Base-by-base conservation (phyloP, 805 yeast species). In the Saccharomycodes ludwigii region DNA sequence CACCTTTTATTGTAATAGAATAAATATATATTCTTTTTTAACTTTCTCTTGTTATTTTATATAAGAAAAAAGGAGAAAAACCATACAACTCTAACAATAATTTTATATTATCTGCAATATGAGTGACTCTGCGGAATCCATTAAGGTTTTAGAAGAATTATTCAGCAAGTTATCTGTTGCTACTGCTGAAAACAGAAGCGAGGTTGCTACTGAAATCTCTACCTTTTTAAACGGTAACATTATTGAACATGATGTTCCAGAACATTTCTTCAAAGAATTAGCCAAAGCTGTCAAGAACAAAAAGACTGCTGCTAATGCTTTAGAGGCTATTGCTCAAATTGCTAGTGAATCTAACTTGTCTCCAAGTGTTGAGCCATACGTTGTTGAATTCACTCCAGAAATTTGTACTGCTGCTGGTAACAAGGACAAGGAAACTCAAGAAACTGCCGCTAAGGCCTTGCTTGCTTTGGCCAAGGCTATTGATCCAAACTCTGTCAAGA, bases 201-300 rank as follows among this genome's bases (percentile, higher is more conserved):
- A 72, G 57, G 86, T 93, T 59, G 91, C 95, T 56, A 61, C 79
- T 52, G 83, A 82, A 59, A 82, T 91, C 52, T 74, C 97, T 45
- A 72, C 91, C 41, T 86, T 91, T 72, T 73, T 91, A 64, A 88
- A 88, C 67, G 93, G 95, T 48, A 82, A 88, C 57, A 85, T 86
- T 66, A 86, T 88, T 61, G 98, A 91, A 71, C 97, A 91, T 65
- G 97, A 88, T 66, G 91, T 85, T 47, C 97, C 99, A 54, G 76
- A 66, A 54, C 76, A 73, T 53, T 85, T 88, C 73, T 83, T 88
- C 63, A 63, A 61, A 42, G 73, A 78, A 59, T 73, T 91, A 59
- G 66, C 71, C 58, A 71, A 71, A 52, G 75, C 91, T 47, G 67
- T 88, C 53, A 65, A 68, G 60, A 73, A 74, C 74, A 83, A 84